Evolutionary conservation across 2,329 filamentous ascomycete species (phyloP), one percentile per base, ranked within the genome.

Genomic region (Rhynchosporium agropyri): DNA sequence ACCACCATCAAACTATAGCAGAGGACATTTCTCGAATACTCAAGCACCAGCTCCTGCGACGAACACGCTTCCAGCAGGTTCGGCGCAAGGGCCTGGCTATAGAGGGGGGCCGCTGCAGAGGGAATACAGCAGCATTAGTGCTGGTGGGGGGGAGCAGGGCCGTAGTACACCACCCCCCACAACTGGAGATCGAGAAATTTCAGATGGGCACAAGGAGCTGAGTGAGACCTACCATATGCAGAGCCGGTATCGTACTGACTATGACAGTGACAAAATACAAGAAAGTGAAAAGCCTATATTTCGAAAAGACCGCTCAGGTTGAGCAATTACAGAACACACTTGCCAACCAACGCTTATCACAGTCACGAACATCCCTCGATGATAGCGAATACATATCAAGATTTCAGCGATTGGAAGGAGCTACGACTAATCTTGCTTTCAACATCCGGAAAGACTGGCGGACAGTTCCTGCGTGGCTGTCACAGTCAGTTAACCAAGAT

Each of bases 311-410:
- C 68, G 83, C 87, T 20, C 93, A 97, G 76, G 90, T 98, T 29
- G 94, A 97, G 76, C 90, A 95, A 71, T 83, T 99, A 20, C 95
- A 99, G 76, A 98, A 99, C 76, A 95, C 92, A n/a, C 85, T 99
- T 59, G 95, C 95, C 63, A 95, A 97, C 76, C 95, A 98, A 77
- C 89, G 94, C 63, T 88, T 99, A 76, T 95, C 95, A 3, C 90
- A 96, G 74, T 98, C 94, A 28, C 90, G 93, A 65, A 98, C 94
- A 1, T 91, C 93, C 1, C 88, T 97, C 59, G 95, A 99, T 74
- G 95, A 99, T 74, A 96, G 87, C 76, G 94, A 98, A 80, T 99
- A 99, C 74, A 82, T 86, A 43, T 92, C 89, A 26, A 86, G 94
- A 28, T 98, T 98, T 78, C 91, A 89, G 74, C 88, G 95, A 28